A percentile compares a stretch with the other conserved stretches of the same genome.
phyloP scores from a whole-genome alignment of 495 filamentous ascomycete genomes.

The Aspergillus sclerotioniger region DNA sequence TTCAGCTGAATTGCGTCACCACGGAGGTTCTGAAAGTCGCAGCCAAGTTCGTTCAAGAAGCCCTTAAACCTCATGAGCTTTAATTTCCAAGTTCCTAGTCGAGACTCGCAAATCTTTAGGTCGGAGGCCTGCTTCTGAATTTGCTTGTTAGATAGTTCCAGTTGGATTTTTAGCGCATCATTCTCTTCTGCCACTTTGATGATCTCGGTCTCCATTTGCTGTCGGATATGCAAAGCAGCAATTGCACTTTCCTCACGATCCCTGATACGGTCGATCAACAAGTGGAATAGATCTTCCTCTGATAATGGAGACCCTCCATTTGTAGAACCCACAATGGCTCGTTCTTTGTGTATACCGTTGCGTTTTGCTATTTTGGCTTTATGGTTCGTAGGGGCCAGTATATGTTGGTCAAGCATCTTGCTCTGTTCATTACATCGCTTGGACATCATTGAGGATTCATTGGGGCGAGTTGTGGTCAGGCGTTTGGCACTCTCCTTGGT shows the following conservation, averaged over 20 bases:
- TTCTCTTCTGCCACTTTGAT: conserved; percentile 28
- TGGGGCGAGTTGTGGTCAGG: background rate
- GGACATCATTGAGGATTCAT: background rate
- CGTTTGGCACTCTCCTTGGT: background rate
- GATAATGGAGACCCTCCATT: conserved; percentile 15
- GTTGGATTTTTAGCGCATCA: conserved; percentile 19
- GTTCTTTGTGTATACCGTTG: conserved; percentile 16
- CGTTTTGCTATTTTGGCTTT: conserved; percentile 17
- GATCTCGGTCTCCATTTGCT: conserved; percentile 28
- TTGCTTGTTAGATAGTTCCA: conserved; percentile 14
- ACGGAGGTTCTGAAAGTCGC: conserved; percentile 31
- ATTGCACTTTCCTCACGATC: conserved; percentile 36
- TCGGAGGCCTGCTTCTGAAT: conserved; percentile 23
- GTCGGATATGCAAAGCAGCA: conserved; percentile 20
- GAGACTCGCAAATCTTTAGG: conserved; percentile 16
- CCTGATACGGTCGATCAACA: conserved; percentile 34
- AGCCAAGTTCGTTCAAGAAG: conserved; percentile 37
- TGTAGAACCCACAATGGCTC: background rate
- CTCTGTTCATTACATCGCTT: background rate
- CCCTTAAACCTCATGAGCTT: conserved; percentile 33
- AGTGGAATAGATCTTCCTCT: conserved; percentile 38
- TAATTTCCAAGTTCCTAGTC: conserved; percentile 33
- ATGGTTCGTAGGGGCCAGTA: conserved; percentile 3
- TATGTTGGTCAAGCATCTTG: background rate
- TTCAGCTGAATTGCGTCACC: conserved; percentile 28